Base-by-base conservation (phyloP, 352 stramenopile genomes). In the Phytopythium vexans region DNA sequence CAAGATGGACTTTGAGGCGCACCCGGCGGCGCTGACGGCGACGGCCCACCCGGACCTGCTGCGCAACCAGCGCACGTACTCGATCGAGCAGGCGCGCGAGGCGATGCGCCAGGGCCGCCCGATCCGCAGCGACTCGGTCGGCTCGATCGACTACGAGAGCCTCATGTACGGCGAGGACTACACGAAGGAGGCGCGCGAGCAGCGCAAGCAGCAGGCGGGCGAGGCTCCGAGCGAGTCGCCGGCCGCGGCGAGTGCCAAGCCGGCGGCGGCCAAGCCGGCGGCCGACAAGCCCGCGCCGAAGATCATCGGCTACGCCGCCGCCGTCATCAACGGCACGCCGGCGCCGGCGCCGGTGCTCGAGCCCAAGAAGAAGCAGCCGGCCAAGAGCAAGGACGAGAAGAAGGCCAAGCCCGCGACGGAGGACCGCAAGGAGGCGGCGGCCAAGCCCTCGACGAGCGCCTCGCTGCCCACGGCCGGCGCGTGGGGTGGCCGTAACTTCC, bases 101-200 rank as follows among this genome's bases (percentile, higher is more conserved):
- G 86, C 90, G 15, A 79, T 96, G 71, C 82, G 86, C 52, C 85
- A 95, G 64, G 88, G 89, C 56, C 85, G 86, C 32, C 87, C 87
- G 33, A 93, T 97, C 45, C 81, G 85, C 52, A 88, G 76, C 63
- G 87, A 94, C 64, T 94, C 84, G 42, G 79, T 94, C 49, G 84
- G 84, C 46, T 94, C 84, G 14, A 87, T 92, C 54, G 84, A 94
- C 58, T 94, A 94, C 67, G 84, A 94, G 56, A 92, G 81, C 52
- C 86, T 94, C 72, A 94, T 94, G 84, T 94, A 94, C 63, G 84
- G 84, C 49, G 84, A 94, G 62, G 84, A 94, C 59, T 94, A 92
- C 73, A 94, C 84, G 39, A 92, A 89, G 66, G 82, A 92, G 52
- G 84, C 82, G 42, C 84, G 84, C 35, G 80, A 89, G 54, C 67